A percentile compares a stretch with the other conserved stretches of the same genome.
Conservation (phyloP, 805 yeast species). For the Sugiyamaella valdiviana region DNA sequence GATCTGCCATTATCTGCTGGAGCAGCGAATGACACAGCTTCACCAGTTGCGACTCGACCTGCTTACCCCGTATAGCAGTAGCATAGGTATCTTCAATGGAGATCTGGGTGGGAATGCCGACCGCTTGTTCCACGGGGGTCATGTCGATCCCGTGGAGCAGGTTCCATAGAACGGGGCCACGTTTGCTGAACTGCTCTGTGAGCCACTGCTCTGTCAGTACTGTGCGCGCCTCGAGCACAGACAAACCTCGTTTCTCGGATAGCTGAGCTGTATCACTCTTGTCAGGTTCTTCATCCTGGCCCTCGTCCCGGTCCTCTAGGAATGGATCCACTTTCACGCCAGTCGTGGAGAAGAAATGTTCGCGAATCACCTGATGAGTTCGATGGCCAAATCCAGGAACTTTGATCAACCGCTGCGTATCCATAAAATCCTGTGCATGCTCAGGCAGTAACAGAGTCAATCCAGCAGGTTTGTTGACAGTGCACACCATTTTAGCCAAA, state of each 20-base stretch:
- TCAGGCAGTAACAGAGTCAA: constrained; percentile 26
- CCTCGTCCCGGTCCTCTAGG: not conserved
- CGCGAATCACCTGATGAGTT: constrained; percentile 12
- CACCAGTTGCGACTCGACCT: constrained; percentile 10
- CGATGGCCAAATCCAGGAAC: constrained; percentile 29
- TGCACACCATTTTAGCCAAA: constrained; percentile 28
- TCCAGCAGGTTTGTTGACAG: constrained; percentile 29
- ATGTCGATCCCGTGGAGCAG: constrained; percentile 18
- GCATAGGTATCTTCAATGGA: constrained; percentile 29
- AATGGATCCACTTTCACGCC: not conserved
- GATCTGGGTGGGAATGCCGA: constrained; percentile 23
- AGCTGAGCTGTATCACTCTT: not conserved
- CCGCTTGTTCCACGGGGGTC: constrained; percentile 11
- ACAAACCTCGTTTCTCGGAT: not conserved
- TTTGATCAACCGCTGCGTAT: constrained; percentile 8
- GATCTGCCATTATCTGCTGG: constrained; percentile 21
- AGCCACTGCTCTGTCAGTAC: not conserved
- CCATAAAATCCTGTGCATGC: constrained; percentile 21
- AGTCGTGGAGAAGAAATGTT: too few relatives aligned
- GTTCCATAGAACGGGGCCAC: constrained; percentile 13
- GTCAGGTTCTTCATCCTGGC: not conserved
- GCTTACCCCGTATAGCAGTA: not conserved
- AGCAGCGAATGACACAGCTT: constrained; percentile 19
- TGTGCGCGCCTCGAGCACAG: not conserved
- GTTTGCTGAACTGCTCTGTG: not conserved